These are phyloP conservation scores for Cercospora canescens DNA, from an alignment of 2,329 filamentous ascomycete genomes.

Conservation along the genomic window DNA sequence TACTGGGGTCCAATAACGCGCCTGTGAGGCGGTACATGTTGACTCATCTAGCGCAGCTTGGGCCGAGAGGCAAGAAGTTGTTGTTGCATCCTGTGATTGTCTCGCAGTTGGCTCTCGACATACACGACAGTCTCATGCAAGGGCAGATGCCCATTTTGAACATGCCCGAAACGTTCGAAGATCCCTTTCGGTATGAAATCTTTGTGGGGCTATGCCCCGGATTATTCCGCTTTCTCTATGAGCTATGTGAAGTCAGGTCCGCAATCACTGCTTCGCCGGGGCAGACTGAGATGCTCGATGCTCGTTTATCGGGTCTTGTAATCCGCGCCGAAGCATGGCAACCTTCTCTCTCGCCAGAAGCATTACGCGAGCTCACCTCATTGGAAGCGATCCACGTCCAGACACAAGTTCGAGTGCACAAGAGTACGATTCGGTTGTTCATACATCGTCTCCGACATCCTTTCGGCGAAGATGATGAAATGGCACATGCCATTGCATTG, in stretches of 20 bases:
- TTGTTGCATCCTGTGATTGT: background rate
- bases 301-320: background rate
- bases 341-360: background rate
- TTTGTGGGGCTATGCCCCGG: background rate
- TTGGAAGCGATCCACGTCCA: background rate
- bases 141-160: constrained; percentile 2
- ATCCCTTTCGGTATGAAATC: background rate
- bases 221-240: background rate
- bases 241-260: background rate
- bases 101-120: constrained; percentile 6
- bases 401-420: constrained; percentile 3
- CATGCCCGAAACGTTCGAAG: background rate
- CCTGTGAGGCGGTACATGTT: constrained; percentile 3
- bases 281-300: background rate
- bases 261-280: background rate
- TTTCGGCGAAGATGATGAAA: constrained; percentile 4
- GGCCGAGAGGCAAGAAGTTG: background rate
- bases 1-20: constrained; percentile 5
- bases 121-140: constrained; percentile 3
- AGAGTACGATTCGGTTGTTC: background rate
- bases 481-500: background rate
- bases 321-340: background rate
- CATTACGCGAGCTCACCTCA: background rate
- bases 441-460: constrained; percentile 6
- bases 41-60: background rate